Conservation (phyloP, 495 filamentous ascomycete genomes). For the Lasiosphaeriaceae sp. region DNA sequence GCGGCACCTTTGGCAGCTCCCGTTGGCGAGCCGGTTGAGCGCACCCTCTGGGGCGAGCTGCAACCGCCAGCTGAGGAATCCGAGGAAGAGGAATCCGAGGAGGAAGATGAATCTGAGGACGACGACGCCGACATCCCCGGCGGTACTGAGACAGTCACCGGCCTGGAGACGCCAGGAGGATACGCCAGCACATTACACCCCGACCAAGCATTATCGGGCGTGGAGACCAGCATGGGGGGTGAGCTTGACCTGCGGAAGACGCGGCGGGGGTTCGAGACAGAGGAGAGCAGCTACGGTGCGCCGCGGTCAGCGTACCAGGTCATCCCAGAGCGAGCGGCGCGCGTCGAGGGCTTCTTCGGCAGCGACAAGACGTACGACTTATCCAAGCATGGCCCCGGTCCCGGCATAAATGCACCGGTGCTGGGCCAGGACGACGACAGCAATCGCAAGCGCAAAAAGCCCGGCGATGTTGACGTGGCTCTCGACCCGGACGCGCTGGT, state of each 20-base stretch:
- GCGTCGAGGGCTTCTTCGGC: conserved; percentile 90
- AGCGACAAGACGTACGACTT: conserved; percentile 91
- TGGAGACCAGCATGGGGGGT: conserved; percentile 68
- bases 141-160: conserved; percentile 65
- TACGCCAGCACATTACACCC: conserved; percentile 71
- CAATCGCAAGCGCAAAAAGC: conserved; percentile 84
- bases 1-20: conserved; percentile 42
- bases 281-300: conserved; percentile 60
- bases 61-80: conserved; percentile 77
- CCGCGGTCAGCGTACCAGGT: conserved; percentile 82
- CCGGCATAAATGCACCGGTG: conserved; percentile 41
- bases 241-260: conserved; percentile 92
- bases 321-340: conserved; percentile 78
- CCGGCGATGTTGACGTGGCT: conserved; percentile 88
- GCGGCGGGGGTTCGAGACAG: conserved; percentile 80
- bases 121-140: conserved; percentile 51
- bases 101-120: conserved; percentile 69
- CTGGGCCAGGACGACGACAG: conserved; percentile 72
- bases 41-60: conserved; percentile 90
- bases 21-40: conserved; percentile 76
- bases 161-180: conserved; percentile 76
- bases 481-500: conserved; percentile 77
- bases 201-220: conserved; percentile 39
- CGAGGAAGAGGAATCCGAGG: conserved; percentile 72
- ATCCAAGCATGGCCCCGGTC: conserved; percentile 30